Conservation (phyloP, 2,329 filamentous ascomycete species). For the Beauveria brongniartii region DNA sequence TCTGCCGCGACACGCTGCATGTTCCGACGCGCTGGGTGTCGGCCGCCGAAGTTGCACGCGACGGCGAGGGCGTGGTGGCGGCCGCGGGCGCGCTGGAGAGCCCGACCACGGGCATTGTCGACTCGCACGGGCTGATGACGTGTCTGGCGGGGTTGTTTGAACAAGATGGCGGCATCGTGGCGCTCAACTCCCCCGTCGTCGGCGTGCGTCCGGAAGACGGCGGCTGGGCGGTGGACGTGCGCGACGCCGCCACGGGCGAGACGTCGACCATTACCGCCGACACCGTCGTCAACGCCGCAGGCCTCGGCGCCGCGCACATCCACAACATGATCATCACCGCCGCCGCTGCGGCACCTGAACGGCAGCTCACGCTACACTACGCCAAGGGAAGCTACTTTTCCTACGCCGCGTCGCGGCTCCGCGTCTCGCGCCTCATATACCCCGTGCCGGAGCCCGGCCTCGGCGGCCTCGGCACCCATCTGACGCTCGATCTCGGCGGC, state of each 20-base stretch:
- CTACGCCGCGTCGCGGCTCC: constrained; percentile 58
- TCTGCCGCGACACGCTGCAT: constrained; percentile 30
- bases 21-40: constrained; percentile 69
- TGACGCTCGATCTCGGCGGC: constrained; percentile 82
- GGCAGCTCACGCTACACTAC: constrained; percentile 59
- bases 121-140: constrained; percentile 79
- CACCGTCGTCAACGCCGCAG: constrained; percentile 77
- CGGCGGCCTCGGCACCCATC: constrained; percentile 82
- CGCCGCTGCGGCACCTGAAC: constrained; percentile 33
- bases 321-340: constrained; percentile 62
- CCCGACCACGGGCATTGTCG: constrained; percentile 81
- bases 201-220: constrained; percentile 42
- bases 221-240: constrained; percentile 63
- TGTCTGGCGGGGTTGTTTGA: constrained; percentile 70
- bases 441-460: constrained; percentile 76
- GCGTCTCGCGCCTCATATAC: constrained; percentile 69
- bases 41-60: constrained; percentile 47
- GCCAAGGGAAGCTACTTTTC: constrained; percentile 96
- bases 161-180: constrained; percentile 65
- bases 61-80: constrained; percentile 71
- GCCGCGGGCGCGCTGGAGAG: constrained; percentile 70
- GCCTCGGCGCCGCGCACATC: constrained; percentile 65
- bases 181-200: constrained; percentile 59
- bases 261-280: constrained; percentile 59
- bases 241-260: constrained; percentile 38